Base-by-base conservation (phyloP, 208 protist genomes). In the Novymonas esmeraldas region DNA sequence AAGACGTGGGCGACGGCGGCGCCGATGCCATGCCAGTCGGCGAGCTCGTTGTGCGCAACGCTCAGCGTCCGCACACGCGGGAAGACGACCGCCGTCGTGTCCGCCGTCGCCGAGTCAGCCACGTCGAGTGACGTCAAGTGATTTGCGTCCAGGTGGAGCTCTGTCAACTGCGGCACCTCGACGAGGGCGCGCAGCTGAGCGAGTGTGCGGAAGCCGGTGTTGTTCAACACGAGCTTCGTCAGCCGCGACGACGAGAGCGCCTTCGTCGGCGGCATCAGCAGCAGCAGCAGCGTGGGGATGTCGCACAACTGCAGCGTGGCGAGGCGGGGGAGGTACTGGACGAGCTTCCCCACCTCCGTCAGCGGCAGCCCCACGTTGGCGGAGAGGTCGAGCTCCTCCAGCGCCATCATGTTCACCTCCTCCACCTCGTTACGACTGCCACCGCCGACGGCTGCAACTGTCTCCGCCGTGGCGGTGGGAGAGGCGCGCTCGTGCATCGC, bases 101-200 rank as follows among this genome's bases (percentile, higher is more conserved):
- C 58, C 39, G 39, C 36, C 13, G 38, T 46, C 14, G 24, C 9
- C 11, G 59, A 34, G 34, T 22, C 56, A 20, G 79, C 67, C 7
- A 92, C 56, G 2, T 58, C 51, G 28, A 89, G 73, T 22, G 57
- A 57, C 0, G 39, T 50, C 14, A 95, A 70, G 4, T 71, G 48
- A 64, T 96, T 96, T 11, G 64, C 59, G 49, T 96, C 91, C 22
- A 96, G 69, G 69, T 96, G 91, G 10, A 96, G 75, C 76, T 94
- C 86, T n/a, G 54, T 60, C 45, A 96, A 62, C 18, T 52, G 44
- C 7, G 82, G 84, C 42, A 82, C 34, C 28, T 86, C 78, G 0
- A 93, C 70, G 28, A 94, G 61, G 16, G 64, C 48, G 0, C 81
- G 66, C 13, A 94, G 73, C 64, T 90, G 79, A 36, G 68, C 72